phyloP scores from a whole-genome alignment of 352 stramenopile genomes.

The Globisporangium orthogonon region DNA sequence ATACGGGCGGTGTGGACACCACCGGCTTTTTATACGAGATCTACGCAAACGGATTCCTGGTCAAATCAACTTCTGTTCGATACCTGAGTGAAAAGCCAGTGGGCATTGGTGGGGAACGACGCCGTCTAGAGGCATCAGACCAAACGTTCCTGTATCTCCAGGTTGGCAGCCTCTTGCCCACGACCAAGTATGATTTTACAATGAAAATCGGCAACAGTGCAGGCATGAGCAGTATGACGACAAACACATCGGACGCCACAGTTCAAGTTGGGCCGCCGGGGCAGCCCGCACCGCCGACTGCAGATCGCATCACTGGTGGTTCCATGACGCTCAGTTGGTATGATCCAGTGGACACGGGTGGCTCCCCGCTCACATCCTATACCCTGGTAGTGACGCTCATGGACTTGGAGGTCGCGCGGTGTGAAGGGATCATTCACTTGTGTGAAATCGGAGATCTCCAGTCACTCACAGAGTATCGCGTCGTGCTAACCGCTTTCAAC shows the following conservation, averaged over 20 bases:
- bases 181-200: slow-evolving; percentile 35
- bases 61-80: slow-evolving; percentile 16
- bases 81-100: background rate
- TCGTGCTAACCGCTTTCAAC: slow-evolving; percentile 33
- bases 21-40: slow-evolving; percentile 28
- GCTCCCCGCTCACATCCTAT: slow-evolving; percentile 37
- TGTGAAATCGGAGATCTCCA: slow-evolving; percentile 32
- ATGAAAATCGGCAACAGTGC: slow-evolving; percentile 26
- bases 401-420: slow-evolving; percentile 19
- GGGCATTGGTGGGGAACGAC: background rate
- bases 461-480: slow-evolving; percentile 36
- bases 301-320: slow-evolving; percentile 25
- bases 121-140: slow-evolving; percentile 3
- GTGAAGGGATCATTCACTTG: slow-evolving; percentile 33
- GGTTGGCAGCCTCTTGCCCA: slow-evolving; percentile 36
- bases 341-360: slow-evolving; percentile 46
- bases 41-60: slow-evolving; percentile 30
- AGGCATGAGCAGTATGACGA: slow-evolving; percentile 21
- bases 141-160: slow-evolving; percentile 16
- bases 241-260: slow-evolving; percentile 10
- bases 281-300: slow-evolving; percentile 18
- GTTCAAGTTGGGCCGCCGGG: slow-evolving; percentile 17
- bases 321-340: slow-evolving; percentile 31
- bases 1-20: slow-evolving; percentile 33
- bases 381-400: slow-evolving; percentile 18